Evolutionary conservation across 257 asterid species (phyloP), one percentile per base, ranked within the genome.

Genomic region (Linaria vulgaris): DNA sequence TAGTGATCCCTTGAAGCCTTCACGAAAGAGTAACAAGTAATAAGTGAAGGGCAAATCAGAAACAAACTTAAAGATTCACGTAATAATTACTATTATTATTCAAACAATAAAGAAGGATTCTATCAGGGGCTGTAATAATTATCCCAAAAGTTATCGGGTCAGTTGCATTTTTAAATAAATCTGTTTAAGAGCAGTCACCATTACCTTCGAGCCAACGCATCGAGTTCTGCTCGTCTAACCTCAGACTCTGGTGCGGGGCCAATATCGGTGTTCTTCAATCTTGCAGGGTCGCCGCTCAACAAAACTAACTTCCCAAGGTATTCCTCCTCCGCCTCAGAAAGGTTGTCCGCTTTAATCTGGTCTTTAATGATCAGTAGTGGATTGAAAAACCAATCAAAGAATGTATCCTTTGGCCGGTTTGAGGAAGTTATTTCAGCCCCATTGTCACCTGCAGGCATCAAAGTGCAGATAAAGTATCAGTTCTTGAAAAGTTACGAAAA

Each of bases 191-290:
- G 54, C 62, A 59, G 17, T 12, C 4, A 30, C 24, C 10, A 27
- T 82, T 75, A 92, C 97, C 98, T 91, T 71, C 96, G 83, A 58
- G 97, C 96, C 66, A 91, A 64, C 12, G 94, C 98, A 66, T 85
- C 83, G 56, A 91, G 81, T 68, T 86, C 96, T 17, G 96, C 98
- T 58, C 77, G 95, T 72, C 91, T 77, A 37, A 83, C 78, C 72
- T 88, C 96, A 13, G 86, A 74, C 31, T 76, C 81, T 37, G 96
- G 95, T 11, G 78, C 84, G 0, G 71, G 57, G 51, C 76, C 83
- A 3, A 74, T 65, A 60, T 78, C 76, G 1, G 82, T 64, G 56
- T 63, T 76, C 69, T 83, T 84, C 82, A 90, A 74, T 76, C 86
- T 79, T 57, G 64, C 76, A 3, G 90, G 83, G 76, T 85, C 88